Evolutionary conservation across 768 basidiomycete species (phyloP).

Genomic region (Tephrocybe sp.): DNA sequence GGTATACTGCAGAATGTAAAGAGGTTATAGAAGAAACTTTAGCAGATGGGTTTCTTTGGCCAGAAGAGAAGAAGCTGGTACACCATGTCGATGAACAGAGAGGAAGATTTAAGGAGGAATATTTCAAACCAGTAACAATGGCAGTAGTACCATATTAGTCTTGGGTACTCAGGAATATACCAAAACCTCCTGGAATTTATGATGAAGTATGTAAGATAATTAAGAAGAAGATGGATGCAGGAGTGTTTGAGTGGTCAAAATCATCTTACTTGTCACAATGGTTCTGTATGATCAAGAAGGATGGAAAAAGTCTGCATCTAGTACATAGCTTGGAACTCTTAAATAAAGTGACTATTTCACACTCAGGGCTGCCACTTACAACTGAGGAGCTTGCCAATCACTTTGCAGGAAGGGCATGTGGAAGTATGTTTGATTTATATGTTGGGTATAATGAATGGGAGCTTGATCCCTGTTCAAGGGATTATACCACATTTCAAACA

Average conservation of each 20-base stretch:
- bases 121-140: conserved; percentile 30
- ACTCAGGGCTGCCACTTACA: too few species aligned
- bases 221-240: conserved; percentile 30
- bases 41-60: conserved; percentile 26
- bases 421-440: too few species aligned
- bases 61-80: conserved; percentile 29
- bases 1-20: conserved; percentile 23
- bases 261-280: conserved; percentile 34
- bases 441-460: too few species aligned
- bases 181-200: conserved; percentile 27
- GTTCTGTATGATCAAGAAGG: conserved; percentile 27
- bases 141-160: conserved; percentile 34
- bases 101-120: conserved; percentile 33
- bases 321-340: too few species aligned
- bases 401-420: too few species aligned
- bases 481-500: too few species aligned
- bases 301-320: conserved; percentile 25
- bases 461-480: too few species aligned
- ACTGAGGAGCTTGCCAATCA: too few species aligned
- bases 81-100: conserved; percentile 33
- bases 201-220: conserved; percentile 27
- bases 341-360: too few species aligned
- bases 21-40: conserved; percentile 14
- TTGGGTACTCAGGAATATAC: conserved; percentile 29
- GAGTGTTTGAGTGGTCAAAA: conserved; percentile 35